Evolutionary conservation across 1,284 basidiomycete species (phyloP).

Genomic region (Veloboletus limbatus): DNA sequence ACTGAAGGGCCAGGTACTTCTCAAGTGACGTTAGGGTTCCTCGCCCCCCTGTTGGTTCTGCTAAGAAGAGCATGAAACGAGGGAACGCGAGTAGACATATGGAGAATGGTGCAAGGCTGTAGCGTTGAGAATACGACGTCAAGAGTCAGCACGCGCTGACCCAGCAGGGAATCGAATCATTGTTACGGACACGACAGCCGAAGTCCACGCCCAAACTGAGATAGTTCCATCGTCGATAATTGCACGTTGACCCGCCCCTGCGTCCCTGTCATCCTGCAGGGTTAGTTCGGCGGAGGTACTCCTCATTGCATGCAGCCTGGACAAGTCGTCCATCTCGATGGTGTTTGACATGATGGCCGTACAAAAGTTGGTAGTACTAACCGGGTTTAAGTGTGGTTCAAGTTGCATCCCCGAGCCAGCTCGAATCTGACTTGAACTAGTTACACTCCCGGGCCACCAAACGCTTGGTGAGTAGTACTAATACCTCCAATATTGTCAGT

Average conservation of each 20-base stretch:
- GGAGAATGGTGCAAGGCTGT: conserved; percentile 43
- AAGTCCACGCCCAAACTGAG: conserved; percentile 48
- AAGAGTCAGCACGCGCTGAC: conserved; percentile 3
- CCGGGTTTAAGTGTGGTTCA: too few relatives aligned
- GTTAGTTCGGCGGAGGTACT: conserved; percentile 6
- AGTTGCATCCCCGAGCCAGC: too few relatives aligned
- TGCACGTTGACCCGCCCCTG: conserved; percentile 1
- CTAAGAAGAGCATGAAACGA: conserved; percentile 58
- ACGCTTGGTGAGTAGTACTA: too few relatives aligned
- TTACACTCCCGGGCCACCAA: too few relatives aligned
- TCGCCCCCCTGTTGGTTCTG: conserved; percentile 44
- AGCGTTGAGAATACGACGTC: conserved; percentile 1
- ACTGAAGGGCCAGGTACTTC: conserved; percentile 58
- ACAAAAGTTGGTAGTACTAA: too few relatives aligned
- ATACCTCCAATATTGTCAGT: too few relatives aligned
- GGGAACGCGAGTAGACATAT: conserved; percentile 53
- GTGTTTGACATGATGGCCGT: conserved; percentile 21
- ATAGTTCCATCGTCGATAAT: conserved; percentile 15
- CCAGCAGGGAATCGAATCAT: neutral
- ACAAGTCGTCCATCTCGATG: conserved; percentile 28
- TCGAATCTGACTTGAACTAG: too few relatives aligned
- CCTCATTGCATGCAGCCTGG: too few relatives aligned
- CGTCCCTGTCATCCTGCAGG: neutral
- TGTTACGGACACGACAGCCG: conserved; percentile 40
- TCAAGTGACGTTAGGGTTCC: conserved; percentile 60